A percentile compares a stretch with the other conserved stretches of the same genome.
phyloP scores from a whole-genome alignment of 2,329 filamentous ascomycete species.

The Capronia epimyces region DNA sequence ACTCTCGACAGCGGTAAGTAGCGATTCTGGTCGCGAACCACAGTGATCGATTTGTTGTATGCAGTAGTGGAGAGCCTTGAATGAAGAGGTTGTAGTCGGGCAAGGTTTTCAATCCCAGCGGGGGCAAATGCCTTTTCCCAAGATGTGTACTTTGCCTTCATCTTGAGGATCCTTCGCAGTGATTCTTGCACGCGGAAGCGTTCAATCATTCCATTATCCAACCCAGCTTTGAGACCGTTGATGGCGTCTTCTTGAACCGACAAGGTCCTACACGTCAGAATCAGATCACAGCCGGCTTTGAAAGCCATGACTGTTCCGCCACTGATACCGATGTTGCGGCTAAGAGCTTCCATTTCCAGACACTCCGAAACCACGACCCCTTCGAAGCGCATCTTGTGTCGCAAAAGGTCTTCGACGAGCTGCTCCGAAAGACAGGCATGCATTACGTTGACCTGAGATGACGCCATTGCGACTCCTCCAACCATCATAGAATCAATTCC shows the following conservation, averaged over 20 bases:
- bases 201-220: constrained; percentile 85
- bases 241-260: constrained; percentile 88
- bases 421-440: constrained; percentile 91
- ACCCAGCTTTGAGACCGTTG: constrained; percentile 77
- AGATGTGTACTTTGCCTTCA: constrained; percentile 80
- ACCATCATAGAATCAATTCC: constrained; percentile 94
- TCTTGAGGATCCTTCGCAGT: constrained; percentile 65
- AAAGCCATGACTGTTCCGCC: constrained; percentile 97
- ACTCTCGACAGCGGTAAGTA: constrained; percentile 76
- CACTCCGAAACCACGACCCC: constrained; percentile 94
- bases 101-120: constrained; percentile 68
- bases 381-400: constrained; percentile 82
- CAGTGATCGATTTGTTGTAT: constrained; percentile 88
- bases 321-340: constrained; percentile 93
- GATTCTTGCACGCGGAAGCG: constrained; percentile 75
- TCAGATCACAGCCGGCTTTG: constrained; percentile 88
- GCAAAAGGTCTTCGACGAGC: constrained; percentile 81
- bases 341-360: constrained; percentile 91
- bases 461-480: constrained; percentile 87
- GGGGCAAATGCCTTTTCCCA: constrained; percentile 92
- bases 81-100: constrained; percentile 76
- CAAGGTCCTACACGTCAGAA: constrained; percentile 82
- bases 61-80: constrained; percentile 74
- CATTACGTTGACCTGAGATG: constrained; percentile 86
- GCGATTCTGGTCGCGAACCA: constrained; percentile 83